Conservation (phyloP, 2,329 filamentous ascomycete genomes). For the Colletotrichum theobromicola region DNA sequence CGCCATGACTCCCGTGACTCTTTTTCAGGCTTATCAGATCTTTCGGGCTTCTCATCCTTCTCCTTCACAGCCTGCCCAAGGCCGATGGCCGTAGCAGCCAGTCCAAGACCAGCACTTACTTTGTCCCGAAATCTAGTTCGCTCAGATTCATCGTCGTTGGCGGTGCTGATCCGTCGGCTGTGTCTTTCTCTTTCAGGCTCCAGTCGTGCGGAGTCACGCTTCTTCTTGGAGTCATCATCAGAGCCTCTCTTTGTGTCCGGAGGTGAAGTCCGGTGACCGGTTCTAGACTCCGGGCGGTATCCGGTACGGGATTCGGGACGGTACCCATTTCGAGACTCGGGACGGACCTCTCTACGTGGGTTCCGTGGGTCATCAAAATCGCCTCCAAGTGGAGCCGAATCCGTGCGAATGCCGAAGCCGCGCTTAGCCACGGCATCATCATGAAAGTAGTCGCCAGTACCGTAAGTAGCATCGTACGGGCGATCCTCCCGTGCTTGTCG, state of each 20-base stretch:
- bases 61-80: slow-evolving; percentile 42
- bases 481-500: slow-evolving; percentile 46
- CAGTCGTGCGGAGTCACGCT: slow-evolving; percentile 12
- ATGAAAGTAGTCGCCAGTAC: slow-evolving; percentile 41
- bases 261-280: slow-evolving; percentile 24
- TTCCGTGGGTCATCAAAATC: slow-evolving; percentile 49
- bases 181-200: slow-evolving; percentile 29
- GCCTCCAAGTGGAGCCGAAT: slow-evolving; percentile 32
- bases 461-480: slow-evolving; percentile 36
- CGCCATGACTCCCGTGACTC: slow-evolving; percentile 20
- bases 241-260: slow-evolving; percentile 17
- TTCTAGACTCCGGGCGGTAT: slow-evolving; percentile 44
- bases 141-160: slow-evolving; percentile 43
- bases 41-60: slow-evolving; percentile 38
- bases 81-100: slow-evolving; percentile 54
- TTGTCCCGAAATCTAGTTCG: slow-evolving; percentile 53
- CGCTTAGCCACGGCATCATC: slow-evolving; percentile 52
- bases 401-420: slow-evolving; percentile 59
- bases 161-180: slow-evolving; percentile 28
- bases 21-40: slow-evolving; percentile 18
- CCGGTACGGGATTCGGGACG: slow-evolving; percentile 29
- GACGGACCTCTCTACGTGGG: slow-evolving; percentile 29
- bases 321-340: slow-evolving; percentile 32
- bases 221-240: slow-evolving; percentile 13
- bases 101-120: slow-evolving; percentile 50